Conservation (phyloP, 202 grass and related monocot genomes). For the Setaria viridis region DNA sequence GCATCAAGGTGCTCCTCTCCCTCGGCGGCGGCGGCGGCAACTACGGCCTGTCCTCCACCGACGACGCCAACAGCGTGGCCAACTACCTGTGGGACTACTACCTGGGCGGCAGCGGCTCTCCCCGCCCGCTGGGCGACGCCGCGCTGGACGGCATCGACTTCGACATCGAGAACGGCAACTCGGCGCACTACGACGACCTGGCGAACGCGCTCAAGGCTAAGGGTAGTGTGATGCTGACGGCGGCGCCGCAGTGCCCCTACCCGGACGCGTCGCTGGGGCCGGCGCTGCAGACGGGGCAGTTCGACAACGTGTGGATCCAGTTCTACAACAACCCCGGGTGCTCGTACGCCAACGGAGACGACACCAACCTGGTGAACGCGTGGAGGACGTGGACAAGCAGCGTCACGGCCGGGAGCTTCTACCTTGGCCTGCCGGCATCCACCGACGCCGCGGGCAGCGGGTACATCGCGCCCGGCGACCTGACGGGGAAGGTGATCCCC, state of each 20-base stretch:
- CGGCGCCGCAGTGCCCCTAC: constrained; percentile 75
- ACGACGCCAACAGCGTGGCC: constrained; percentile 66
- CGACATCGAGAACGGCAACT: constrained; percentile 62
- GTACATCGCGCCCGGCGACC: constrained; percentile 47
- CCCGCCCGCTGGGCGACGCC: constrained; percentile 62
- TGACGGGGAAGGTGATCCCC: constrained; percentile 60
- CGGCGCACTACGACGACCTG: constrained; percentile 62
- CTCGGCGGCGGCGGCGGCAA: constrained; percentile 57
- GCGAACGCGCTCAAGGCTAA: constrained; percentile 40
- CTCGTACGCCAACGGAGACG: constrained; percentile 54
- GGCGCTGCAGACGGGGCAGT: constrained; percentile 67
- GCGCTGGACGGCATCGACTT: constrained; percentile 83
- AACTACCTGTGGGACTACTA: constrained; percentile 74
- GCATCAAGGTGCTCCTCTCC: constrained; percentile 76
- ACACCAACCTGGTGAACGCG: constrained; percentile 45
- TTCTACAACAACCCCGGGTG: constrained; percentile 81
- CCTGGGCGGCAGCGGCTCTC: constrained; percentile 54
- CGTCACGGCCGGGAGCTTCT: constrained; percentile 58
- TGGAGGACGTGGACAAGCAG: constrained; percentile 70
- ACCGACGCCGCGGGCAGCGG: constrained; percentile 43
- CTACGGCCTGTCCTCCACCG: constrained; percentile 60
- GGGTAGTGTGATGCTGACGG: constrained; percentile 54
- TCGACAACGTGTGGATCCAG: constrained; percentile 78
- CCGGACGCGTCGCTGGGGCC: constrained; percentile 59
- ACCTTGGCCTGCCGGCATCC: constrained; percentile 67